Evolutionary conservation across 2,329 filamentous ascomycete species (phyloP).

Genomic region (Bipolaris bicolor): DNA sequence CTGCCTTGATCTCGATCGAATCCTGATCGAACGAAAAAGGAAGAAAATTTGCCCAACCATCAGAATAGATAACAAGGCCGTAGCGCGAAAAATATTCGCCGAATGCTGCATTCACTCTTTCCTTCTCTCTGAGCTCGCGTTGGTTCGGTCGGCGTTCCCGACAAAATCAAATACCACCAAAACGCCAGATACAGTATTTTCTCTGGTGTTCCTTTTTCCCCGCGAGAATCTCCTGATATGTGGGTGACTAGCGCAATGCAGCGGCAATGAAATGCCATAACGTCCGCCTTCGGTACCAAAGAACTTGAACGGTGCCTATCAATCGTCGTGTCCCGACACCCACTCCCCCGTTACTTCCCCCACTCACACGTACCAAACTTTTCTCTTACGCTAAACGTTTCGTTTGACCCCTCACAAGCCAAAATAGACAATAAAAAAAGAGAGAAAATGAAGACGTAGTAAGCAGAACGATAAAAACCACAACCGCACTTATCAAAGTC

Average conservation of each 20-base stretch:
- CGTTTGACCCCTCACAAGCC: background rate
- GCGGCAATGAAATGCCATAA: background rate
- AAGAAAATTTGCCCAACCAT: background rate
- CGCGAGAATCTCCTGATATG: background rate
- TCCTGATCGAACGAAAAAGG: background rate
- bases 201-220: background rate
- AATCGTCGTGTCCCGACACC: background rate
- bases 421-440: background rate
- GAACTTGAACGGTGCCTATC: background rate
- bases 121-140: background rate
- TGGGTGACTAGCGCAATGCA: background rate
- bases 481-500: no score
- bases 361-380: background rate
- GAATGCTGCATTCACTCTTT: background rate
- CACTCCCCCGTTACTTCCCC: background rate
- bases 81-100: background rate
- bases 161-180: background rate
- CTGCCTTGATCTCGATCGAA: background rate
- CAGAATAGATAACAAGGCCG: background rate
- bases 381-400: background rate
- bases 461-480: background rate
- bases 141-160: background rate
- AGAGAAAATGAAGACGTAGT: background rate
- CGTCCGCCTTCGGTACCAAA: conserved; percentile 1
- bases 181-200: background rate